Evolutionary conservation across 176 grass and related monocot genomes (phyloP).

Genomic region (Oryza brachyantha): DNA sequence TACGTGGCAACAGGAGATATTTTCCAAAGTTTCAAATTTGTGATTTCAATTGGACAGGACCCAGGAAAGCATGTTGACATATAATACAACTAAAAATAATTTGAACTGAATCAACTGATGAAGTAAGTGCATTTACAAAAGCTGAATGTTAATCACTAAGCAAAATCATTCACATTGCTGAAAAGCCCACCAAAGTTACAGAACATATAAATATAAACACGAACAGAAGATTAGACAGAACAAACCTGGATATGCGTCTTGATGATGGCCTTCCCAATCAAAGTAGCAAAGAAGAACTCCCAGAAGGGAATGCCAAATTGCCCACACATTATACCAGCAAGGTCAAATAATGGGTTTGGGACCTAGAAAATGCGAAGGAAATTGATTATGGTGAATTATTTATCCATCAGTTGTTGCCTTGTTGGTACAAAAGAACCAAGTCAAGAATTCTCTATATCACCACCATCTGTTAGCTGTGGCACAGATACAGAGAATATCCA

Average conservation of each 20-base stretch:
- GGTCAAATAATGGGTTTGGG: conserved; percentile 94
- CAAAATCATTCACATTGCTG: neutral
- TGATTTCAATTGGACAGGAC: conserved; percentile 12
- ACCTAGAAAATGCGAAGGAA: conserved; percentile 46
- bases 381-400: conserved; percentile 7
- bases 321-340: conserved; percentile 98
- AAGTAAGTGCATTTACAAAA: conserved; percentile 17
- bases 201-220: neutral
- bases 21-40: neutral
- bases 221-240: neutral
- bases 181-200: conserved; percentile 6
- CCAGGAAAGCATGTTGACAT: neutral
- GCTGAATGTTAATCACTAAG: neutral
- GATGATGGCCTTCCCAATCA: conserved; percentile 89
- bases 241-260: conserved; percentile 97
- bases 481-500: neutral
- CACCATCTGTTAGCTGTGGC: neutral
- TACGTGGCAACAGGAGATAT: neutral
- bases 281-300: conserved; percentile 95
- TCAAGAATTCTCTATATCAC: neutral
- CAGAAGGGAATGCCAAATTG: conserved; percentile 95
- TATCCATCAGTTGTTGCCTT: neutral
- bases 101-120: neutral
- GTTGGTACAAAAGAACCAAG: neutral
- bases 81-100: neutral